Evolutionary conservation across 345 rosid species (phyloP).

Genomic region (Nasturtium officinale): DNA sequence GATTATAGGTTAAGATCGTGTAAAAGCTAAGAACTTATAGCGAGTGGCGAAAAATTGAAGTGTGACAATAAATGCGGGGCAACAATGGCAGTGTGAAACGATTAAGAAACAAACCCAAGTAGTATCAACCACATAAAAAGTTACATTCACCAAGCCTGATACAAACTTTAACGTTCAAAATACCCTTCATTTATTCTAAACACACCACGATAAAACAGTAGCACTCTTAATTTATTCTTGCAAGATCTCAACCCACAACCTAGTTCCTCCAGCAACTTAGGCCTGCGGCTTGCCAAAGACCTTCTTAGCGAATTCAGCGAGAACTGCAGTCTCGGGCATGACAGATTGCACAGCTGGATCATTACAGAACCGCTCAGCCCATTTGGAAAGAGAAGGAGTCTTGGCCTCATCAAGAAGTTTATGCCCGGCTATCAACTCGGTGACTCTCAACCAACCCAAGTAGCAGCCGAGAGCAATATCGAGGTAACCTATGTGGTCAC

Average conservation of each 20-base stretch:
- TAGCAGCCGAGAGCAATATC: conserved; percentile 69
- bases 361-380: conserved; percentile 65
- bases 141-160: neutral
- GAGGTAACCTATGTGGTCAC: conserved; percentile 61
- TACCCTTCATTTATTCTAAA: neutral
- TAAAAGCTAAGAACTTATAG: neutral
- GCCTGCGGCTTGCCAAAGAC: conserved; percentile 35
- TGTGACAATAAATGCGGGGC: neutral
- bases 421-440: conserved; percentile 41
- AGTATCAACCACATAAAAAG: too few relatives aligned
- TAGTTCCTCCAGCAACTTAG: conserved; percentile 14
- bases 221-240: conserved; percentile 24
- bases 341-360: conserved; percentile 64
- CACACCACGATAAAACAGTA: conserved; percentile 3
- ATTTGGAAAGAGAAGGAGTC: conserved; percentile 58
- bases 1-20: neutral
- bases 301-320: conserved; percentile 52
- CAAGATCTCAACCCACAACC: conserved; percentile 9
- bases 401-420: conserved; percentile 54
- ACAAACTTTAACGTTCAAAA: conserved; percentile 14
- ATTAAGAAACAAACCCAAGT: too few relatives aligned
- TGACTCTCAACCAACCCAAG: conserved; percentile 65
- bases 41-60: neutral
- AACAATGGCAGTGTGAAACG: too few relatives aligned
- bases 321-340: conserved; percentile 70